Percentiles rank a stretch among this genome's conserved stretches.
Conservation (phyloP, 2,329 filamentous ascomycete genomes). For the Juglanconis sp. region DNA sequence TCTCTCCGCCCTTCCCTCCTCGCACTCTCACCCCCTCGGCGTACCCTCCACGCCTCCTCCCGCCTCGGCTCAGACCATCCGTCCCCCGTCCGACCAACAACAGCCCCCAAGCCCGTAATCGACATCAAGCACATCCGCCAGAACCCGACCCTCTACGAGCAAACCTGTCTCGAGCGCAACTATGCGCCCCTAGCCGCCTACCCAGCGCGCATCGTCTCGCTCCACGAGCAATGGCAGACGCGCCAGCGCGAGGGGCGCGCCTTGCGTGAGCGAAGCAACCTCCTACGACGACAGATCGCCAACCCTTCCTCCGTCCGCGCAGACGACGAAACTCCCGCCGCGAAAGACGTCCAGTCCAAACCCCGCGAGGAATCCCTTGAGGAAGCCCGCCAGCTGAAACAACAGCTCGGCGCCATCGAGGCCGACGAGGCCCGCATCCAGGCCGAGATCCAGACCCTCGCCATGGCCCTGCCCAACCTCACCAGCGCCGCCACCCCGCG, state of each 20-base stretch:
- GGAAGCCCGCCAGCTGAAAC: conserved; percentile 65
- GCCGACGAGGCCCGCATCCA: conserved; percentile 57
- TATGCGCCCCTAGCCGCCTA: conserved; percentile 59
- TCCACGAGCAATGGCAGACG: conserved; percentile 57
- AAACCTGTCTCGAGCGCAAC: conserved; percentile 83
- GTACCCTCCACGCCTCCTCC: conserved; percentile 10
- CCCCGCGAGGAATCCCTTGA: conserved; percentile 53
- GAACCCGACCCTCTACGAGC: conserved; percentile 74
- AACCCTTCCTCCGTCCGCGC: conserved; percentile 47
- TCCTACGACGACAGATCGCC: conserved; percentile 55
- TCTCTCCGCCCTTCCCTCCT: background rate
- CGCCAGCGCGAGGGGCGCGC: conserved; percentile 58
- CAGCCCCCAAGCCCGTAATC: conserved; percentile 73
- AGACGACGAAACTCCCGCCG: conserved; percentile 34
- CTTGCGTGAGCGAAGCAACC: conserved; percentile 65
- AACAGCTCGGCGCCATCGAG: conserved; percentile 57
- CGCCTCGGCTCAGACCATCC: conserved; percentile 12
- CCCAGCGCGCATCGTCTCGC: conserved; percentile 52
- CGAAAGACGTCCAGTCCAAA: conserved; percentile 30
- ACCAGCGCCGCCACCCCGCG: conserved; percentile 74
- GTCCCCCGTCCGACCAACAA: conserved; percentile 51
- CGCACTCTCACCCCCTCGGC: background rate
- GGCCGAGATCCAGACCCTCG: conserved; percentile 69
- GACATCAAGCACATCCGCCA: conserved; percentile 89
- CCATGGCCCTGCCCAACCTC: conserved; percentile 79